Percentiles rank a stretch among this genome's conserved stretches.
Evolutionary conservation across 768 basidiomycete species (phyloP).

Genomic region (Rhodotorula taiwanensis): DNA sequence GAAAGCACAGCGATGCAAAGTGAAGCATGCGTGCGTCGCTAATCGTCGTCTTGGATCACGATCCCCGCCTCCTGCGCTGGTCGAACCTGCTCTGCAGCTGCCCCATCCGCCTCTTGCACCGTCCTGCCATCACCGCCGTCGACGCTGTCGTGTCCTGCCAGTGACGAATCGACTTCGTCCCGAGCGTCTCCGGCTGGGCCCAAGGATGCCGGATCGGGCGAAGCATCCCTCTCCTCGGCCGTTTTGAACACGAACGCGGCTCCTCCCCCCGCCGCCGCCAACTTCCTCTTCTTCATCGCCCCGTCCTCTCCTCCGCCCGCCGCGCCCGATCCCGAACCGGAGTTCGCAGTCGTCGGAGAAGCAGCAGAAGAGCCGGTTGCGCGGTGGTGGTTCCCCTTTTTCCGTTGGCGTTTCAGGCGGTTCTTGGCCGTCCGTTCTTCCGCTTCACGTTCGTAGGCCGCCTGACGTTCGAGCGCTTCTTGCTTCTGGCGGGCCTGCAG

Average conservation of each 20-base stretch:
- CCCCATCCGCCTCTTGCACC: background rate
- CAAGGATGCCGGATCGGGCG: no score
- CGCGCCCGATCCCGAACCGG: background rate
- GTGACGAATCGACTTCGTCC: background rate
- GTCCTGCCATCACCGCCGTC: background rate
- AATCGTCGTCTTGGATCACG: slow-evolving; percentile 37
- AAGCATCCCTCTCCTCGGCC: slow-evolving; percentile 5
- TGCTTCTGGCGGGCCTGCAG: slow-evolving; percentile 60
- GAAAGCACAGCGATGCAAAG: no score
- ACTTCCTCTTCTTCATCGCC: background rate
- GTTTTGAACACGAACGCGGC: background rate
- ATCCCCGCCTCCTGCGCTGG: slow-evolving; percentile 31
- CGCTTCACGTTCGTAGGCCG: slow-evolving; percentile 61
- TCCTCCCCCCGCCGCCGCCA: background rate
- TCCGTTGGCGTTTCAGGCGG: slow-evolving; percentile 84
- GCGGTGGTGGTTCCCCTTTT: slow-evolving; percentile 59
- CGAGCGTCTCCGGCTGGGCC: background rate
- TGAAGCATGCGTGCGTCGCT: no score
- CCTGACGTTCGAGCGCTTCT: slow-evolving; percentile 70
- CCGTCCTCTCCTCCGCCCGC: background rate
- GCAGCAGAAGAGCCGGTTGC: background rate
- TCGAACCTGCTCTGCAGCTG: slow-evolving; percentile 2
- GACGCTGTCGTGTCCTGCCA: background rate
- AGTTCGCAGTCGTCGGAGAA: no score
- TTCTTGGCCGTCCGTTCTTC: slow-evolving; percentile 94